Evolutionary conservation across 2,329 filamentous ascomycete species (phyloP), one percentile per base, ranked within the genome.

Genomic region (Colletotrichum lindemuthianum): DNA sequence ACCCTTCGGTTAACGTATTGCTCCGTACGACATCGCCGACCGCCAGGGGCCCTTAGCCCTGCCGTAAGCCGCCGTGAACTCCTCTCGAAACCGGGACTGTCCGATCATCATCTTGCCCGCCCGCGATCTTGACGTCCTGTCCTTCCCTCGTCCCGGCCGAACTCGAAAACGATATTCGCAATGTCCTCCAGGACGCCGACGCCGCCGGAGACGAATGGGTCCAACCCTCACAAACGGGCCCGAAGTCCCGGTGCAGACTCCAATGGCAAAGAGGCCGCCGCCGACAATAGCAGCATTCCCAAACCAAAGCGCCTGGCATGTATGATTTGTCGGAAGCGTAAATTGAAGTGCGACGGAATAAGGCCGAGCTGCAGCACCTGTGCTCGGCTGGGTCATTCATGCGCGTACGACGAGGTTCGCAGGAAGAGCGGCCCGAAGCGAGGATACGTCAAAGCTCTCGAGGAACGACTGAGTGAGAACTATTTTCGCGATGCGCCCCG

Each of bases 371-470:
- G 94, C 75, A 93, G 91, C 71, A 97, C 93, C 33, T 97, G 94
- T 77, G 89, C 91, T 37, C 85, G 94, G n/a, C 81, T 97, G 54
- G 90, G 92, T 47, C 94, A 97, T 77, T 87, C 90, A 59, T 97
- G 94, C 79, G 89, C 91, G 66, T 97, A 97, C 74, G 93, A 97
- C 74, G 93, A 97, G 80, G 90, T 95, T 71, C 88, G 94, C 75
- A 92, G 93, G 79, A 97, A 97, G 86, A 97, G 93, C 76, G 94
- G 94, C 3, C 94, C 94, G 2, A 97, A 97, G 82, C 86, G 94
- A 74, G 94, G 94, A 71, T 97, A 97, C 75, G 94, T 97, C 67
- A 97, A 97, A 82, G 90, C 93, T 65, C 80, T 98, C 70, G 96
- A 98, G 78, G 94, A 96, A 75, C 88, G 96, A 76, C 80, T 99